Percentiles rank a stretch among this genome's conserved stretches.
Evolutionary conservation across 495 filamentous ascomycete genomes (phyloP).

Genomic region (Evernia prunastri): DNA sequence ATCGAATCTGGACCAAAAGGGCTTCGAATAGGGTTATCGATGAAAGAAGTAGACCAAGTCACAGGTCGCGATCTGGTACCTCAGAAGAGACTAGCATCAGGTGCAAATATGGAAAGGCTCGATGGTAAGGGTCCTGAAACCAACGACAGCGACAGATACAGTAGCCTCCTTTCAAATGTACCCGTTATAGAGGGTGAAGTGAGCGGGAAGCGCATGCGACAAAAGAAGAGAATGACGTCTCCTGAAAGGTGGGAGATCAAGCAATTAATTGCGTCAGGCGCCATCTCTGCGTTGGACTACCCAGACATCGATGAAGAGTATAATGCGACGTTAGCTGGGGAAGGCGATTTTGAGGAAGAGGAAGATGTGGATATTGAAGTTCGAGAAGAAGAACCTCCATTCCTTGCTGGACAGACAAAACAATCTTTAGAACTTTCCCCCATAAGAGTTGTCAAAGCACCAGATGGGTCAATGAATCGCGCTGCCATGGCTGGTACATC

Average conservation of each 20-base stretch:
- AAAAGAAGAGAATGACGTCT: constrained; percentile 87
- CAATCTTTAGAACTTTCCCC: constrained; percentile 91
- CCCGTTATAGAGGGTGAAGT: constrained; percentile 60
- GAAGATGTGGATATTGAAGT: constrained; percentile 98
- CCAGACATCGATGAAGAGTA: constrained; percentile 95
- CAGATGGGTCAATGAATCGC: constrained; percentile 90
- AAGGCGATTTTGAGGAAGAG: constrained; percentile 87
- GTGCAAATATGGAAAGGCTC: constrained; percentile 82
- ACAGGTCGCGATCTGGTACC: constrained; percentile 81
- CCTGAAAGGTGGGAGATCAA: constrained; percentile 97
- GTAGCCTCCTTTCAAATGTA: constrained; percentile 49
- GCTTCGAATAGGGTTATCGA: constrained; percentile 74
- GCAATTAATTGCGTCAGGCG: constrained; percentile 91
- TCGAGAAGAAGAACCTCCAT: constrained; percentile 91
- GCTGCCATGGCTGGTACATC: constrained; percentile 88
- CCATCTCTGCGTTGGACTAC: constrained; percentile 82
- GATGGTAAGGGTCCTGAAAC: constrained; percentile 42
- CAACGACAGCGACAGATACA: constrained; percentile 47
- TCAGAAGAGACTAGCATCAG: constrained; percentile 74
- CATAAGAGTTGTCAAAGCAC: constrained; percentile 93
- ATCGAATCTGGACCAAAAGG: constrained; percentile 52
- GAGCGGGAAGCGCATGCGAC: constrained; percentile 47
- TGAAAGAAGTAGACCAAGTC: constrained; percentile 95
- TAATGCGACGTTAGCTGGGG: constrained; percentile 75
- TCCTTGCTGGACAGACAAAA: constrained; percentile 92